These are phyloP conservation scores for Gyromitra esculenta DNA, from an alignment of 2,329 filamentous ascomycete genomes.

Conservation along the genomic window DNA sequence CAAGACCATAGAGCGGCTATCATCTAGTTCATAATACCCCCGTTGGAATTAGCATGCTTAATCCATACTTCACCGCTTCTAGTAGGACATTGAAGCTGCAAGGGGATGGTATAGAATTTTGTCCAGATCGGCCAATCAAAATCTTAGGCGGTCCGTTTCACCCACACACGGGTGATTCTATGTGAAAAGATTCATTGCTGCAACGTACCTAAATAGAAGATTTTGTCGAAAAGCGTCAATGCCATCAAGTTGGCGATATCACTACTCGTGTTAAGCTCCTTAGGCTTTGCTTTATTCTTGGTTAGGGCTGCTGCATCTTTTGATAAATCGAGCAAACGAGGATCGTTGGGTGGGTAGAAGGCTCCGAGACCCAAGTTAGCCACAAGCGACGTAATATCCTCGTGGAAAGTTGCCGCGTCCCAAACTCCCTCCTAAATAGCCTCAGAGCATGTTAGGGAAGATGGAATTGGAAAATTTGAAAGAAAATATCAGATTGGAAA, in stretches of 20 bases:
- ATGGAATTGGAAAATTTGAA: no score
- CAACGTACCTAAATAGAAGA: slow-evolving; percentile 41
- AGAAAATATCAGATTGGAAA: no score
- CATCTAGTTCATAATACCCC: slow-evolving; percentile 15
- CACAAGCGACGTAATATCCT: background rate
- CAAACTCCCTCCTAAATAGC: background rate
- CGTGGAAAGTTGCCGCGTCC: background rate
- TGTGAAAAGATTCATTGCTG: background rate
- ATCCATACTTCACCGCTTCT: background rate
- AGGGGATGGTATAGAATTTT: no score
- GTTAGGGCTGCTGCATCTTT: background rate
- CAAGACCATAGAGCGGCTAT: slow-evolving; percentile 30
- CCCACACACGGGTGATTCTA: background rate
- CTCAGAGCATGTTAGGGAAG: background rate
- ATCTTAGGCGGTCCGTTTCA: no score
- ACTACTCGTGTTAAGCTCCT: background rate
- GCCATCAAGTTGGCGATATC: slow-evolving; percentile 1
- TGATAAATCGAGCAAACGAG: background rate
- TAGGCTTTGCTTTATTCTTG: background rate
- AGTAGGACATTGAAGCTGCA: background rate
- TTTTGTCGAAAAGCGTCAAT: slow-evolving; percentile 25
- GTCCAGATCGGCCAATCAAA: no score
- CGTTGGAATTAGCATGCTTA: background rate
- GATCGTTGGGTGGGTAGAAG: background rate
- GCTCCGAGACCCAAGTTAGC: background rate